These are phyloP conservation scores for Hypoxylon sp. DNA, from an alignment of 2,329 filamentous ascomycete species.

Conservation along the genomic window DNA sequence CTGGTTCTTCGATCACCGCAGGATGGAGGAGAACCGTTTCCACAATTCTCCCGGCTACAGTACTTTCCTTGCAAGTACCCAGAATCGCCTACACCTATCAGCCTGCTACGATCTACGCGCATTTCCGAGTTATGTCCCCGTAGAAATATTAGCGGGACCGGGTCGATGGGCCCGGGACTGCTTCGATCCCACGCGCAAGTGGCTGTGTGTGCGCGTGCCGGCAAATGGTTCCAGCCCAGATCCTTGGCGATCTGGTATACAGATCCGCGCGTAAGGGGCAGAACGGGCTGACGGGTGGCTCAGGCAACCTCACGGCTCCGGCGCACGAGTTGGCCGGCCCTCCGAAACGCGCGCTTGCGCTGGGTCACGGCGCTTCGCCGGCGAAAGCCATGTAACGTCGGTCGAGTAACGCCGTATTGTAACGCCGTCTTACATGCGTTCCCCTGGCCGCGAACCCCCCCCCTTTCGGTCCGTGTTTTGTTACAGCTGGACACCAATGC, in stretches of 20 bases:
- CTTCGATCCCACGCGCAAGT: neutral
- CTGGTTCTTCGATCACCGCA: neutral
- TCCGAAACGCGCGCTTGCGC: neutral
- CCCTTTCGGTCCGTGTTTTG: no score
- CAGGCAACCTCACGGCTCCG: slow-evolving; percentile 23
- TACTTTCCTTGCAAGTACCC: no score
- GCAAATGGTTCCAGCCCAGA: slow-evolving; percentile 20
- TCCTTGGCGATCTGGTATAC: slow-evolving; percentile 12
- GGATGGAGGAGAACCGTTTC: neutral
- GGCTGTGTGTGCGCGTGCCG: slow-evolving; percentile 2
- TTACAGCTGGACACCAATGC: neutral
- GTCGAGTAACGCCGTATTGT: slow-evolving; percentile 15
- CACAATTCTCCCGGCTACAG: neutral
- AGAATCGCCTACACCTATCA: neutral
- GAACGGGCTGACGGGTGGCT: neutral
- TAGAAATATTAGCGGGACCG: neutral
- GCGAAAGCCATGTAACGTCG: slow-evolving; percentile 29
- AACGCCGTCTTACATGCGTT: no score
- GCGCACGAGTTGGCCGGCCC: slow-evolving; percentile 11
- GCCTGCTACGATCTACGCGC: neutral
- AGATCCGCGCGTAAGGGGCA: slow-evolving; percentile 10
- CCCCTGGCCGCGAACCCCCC: no score
- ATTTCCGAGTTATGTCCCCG: neutral
- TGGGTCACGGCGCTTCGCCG: slow-evolving; percentile 22
- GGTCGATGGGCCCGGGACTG: neutral